A percentile compares a stretch with the other conserved stretches of the same genome.
Evolutionary conservation across 2,329 filamentous ascomycete species (phyloP).

Genomic region (Fusarium circinatum): DNA sequence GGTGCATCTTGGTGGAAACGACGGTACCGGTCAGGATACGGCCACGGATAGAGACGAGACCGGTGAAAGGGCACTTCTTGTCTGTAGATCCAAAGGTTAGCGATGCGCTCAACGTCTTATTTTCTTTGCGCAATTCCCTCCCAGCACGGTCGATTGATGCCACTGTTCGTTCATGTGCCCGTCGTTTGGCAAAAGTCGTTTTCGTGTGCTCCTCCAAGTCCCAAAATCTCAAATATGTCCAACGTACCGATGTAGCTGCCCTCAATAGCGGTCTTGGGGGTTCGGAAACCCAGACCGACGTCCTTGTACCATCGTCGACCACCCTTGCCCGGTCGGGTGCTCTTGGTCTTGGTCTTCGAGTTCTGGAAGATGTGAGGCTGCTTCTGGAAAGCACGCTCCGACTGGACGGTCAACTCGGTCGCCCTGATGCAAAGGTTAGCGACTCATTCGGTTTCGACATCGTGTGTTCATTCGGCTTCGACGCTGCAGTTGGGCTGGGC

Average conservation of each 20-base stretch:
- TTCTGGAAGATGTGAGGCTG: slow-evolving; percentile 99
- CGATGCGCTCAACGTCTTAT: slow-evolving; percentile 11
- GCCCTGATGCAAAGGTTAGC: slow-evolving; percentile 73
- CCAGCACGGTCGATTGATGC: not conserved
- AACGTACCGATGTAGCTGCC: slow-evolving; percentile 98
- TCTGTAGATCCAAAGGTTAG: slow-evolving; percentile 66
- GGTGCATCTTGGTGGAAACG: slow-evolving; percentile 99
- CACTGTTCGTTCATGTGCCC: not conserved
- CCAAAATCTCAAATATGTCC: slow-evolving; percentile 32
- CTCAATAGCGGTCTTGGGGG: slow-evolving; percentile 98
- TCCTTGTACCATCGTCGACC: slow-evolving; percentile 98
- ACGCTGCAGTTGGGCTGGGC: not conserved
- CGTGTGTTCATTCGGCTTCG: slow-evolving; percentile 29
- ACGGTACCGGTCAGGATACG: slow-evolving; percentile 99
- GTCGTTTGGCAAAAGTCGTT: not conserved
- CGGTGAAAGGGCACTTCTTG: slow-evolving; percentile 99
- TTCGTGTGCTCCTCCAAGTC: slow-evolving; percentile 5
- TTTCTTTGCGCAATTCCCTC: not conserved
- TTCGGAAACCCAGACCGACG: slow-evolving; percentile 98
- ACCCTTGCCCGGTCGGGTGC: slow-evolving; percentile 87
- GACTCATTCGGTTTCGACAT: slow-evolving; percentile 36
- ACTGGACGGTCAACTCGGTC: slow-evolving; percentile 99
- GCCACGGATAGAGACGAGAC: slow-evolving; percentile 98
- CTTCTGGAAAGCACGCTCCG: slow-evolving; percentile 99
- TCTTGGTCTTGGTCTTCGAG: slow-evolving; percentile 90